Base-by-base conservation (phyloP, 805 yeast genomes). In the Diddensiella caesifluorescens region DNA sequence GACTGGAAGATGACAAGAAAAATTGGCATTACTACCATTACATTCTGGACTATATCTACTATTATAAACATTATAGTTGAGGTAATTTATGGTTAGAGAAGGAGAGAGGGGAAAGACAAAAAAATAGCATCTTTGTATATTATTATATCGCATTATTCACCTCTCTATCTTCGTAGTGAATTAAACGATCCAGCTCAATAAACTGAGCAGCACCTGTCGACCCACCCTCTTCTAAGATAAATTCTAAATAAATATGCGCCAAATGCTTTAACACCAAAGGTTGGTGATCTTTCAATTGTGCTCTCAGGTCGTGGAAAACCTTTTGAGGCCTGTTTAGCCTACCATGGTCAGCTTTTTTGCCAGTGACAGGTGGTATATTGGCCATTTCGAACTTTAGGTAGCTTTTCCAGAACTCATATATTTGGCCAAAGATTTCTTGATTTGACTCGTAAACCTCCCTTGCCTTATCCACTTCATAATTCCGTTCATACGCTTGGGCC, bases 21-120 rank as follows among this genome's bases (percentile, higher is more conserved):
- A 13, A 58, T 65, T 4, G 80, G 80, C 0, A 13, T 52, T 4
- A 40, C 58, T 6, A 62, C 69, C 55, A 61, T 75, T 12, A 35
- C 56, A 2, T 44, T 68, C 4, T 75, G 79, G 79, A 41, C 55
- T 5, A 19, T 60, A 4, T 69, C 71, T 4, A 68, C 75, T 0
- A 21, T 48, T 4, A 42, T 64, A 19, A 67, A 62, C 30, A 40
- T 55, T 18, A 30, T 42, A 13, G 35, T 54, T 4, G 55, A 51
- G 27, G 25, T 49, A 20, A 16, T 29, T 2, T 37, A 22, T 13
- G 32, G 32, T 7, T 19, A 29, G 12, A n/a, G 15, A 29, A 29
- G 15, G 16, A 6, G 32, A 29, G n/a, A n/a, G n/a, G n/a, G n/a
- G n/a, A n/a, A n/a, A n/a, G n/a, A n/a, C n/a, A n/a, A n/a, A n/a